Conservation (phyloP, 2,329 filamentous ascomycete genomes). For the Pseudogymnoascus verrucosus region DNA sequence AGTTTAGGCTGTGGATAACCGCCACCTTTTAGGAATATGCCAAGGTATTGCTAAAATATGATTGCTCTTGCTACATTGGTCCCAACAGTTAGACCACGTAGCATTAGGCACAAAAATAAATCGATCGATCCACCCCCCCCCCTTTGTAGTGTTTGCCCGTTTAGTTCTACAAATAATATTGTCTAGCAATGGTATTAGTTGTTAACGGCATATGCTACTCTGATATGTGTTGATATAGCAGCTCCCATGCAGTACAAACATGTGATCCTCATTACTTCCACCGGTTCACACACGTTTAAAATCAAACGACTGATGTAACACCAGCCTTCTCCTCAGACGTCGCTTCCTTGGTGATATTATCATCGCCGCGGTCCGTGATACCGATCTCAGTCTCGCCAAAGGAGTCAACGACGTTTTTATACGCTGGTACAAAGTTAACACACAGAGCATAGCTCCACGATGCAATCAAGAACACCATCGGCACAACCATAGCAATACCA, state of each 20-base stretch:
- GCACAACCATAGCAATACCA: conserved; percentile 1
- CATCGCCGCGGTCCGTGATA: background rate
- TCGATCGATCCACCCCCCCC: background rate
- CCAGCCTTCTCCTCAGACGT: background rate
- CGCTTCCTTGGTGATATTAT: background rate
- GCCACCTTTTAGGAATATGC: background rate
- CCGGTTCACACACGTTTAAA: background rate
- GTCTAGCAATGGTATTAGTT: background rate
- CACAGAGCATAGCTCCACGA: conserved; percentile 9
- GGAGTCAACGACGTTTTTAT: conserved; percentile 20
- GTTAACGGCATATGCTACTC: background rate
- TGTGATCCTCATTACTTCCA: background rate
- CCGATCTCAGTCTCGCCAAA: conserved; percentile 10
- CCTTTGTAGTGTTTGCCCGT: background rate
- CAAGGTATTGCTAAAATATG: background rate
- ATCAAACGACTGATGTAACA: background rate
- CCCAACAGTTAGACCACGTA: background rate
- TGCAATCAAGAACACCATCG: conserved; percentile 16
- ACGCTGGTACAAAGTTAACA: conserved; percentile 13
- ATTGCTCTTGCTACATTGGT: background rate
- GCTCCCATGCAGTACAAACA: background rate
- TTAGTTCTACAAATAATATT: background rate
- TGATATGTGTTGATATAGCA: background rate
- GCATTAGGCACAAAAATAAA: background rate
- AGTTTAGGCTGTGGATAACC: background rate